Evolutionary conservation across 768 basidiomycete species (phyloP).

Genomic region (Psilocybe azurescens): DNA sequence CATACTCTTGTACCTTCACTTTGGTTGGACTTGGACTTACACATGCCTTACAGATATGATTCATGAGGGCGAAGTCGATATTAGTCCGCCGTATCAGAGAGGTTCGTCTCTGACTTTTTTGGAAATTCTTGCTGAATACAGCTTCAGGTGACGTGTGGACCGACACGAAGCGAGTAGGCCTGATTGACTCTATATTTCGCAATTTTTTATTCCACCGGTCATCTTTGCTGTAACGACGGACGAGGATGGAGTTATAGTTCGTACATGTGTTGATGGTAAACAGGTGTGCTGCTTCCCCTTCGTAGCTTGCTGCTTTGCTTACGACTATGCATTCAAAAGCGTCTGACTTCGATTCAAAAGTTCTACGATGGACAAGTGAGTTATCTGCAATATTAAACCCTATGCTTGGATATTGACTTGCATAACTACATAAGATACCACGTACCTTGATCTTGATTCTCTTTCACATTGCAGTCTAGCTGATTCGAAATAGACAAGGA

Average conservation of each 20-base stretch:
- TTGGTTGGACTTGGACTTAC: background rate
- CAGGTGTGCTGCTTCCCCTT: conserved; percentile 59
- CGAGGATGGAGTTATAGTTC: conserved; percentile 59
- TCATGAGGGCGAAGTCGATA: conserved; percentile 71
- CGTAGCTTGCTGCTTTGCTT: background rate
- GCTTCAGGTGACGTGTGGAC: conserved; percentile 78
- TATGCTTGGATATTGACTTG: conserved; percentile 11
- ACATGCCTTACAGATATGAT: conserved; percentile 52
- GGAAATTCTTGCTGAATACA: background rate
- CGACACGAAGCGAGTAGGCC: conserved; percentile 65
- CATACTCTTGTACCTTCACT: background rate
- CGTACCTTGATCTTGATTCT: conserved; percentile 40
- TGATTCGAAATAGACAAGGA: conserved; percentile 54
- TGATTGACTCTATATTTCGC: conserved; percentile 80
- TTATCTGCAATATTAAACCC: conserved; percentile 22
- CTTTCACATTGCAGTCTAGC: background rate
- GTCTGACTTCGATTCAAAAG: conserved; percentile 78
- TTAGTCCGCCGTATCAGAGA: conserved; percentile 76
- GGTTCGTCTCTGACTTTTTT: conserved; percentile 43
- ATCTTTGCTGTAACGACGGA: conserved; percentile 68
- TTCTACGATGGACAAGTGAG: conserved; percentile 78
- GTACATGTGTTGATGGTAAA: conserved; percentile 83
- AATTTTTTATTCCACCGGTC: conserved; percentile 83
- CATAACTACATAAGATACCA: conserved; percentile 47
- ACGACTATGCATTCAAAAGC: conserved; percentile 35